These are phyloP conservation scores for Epichloe glyceriae DNA, from an alignment of 2,329 filamentous ascomycete genomes.

Conservation along the genomic window DNA sequence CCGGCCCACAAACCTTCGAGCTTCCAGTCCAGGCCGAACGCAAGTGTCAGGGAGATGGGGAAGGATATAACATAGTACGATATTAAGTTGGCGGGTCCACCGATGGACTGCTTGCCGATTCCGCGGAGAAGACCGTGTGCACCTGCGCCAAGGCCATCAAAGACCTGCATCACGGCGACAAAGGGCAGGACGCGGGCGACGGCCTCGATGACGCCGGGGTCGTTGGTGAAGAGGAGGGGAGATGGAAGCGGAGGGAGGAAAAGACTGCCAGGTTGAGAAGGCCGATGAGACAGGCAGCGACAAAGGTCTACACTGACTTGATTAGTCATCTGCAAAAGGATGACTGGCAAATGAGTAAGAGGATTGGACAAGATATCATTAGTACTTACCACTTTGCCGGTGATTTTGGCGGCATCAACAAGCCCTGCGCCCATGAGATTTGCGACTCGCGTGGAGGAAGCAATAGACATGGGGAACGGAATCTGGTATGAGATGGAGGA, in stretches of 20 bases:
- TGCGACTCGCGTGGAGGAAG: conserved; percentile 75
- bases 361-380: too few species aligned
- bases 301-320: conserved; percentile 33
- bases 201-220: conserved; percentile 53
- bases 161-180: conserved; percentile 79
- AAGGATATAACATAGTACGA: conserved; percentile 80
- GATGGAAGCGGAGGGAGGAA: conserved; percentile 52
- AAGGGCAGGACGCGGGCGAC: conserved; percentile 63
- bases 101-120: conserved; percentile 77
- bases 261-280: conserved; percentile 65
- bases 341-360: too few species aligned
- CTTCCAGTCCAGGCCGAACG: conserved; percentile 65
- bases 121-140: conserved; percentile 79
- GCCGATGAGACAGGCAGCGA: conserved; percentile 56
- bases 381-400: conserved; percentile 55
- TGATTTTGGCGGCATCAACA: conserved; percentile 65
- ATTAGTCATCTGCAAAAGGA: neutral
- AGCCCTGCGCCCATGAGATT: conserved; percentile 85
- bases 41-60: conserved; percentile 67
- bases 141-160: conserved; percentile 67
- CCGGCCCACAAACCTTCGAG: conserved; percentile 73
- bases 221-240: conserved; percentile 67
- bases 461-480: conserved; percentile 82
- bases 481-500: conserved; percentile 77
- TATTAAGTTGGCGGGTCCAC: conserved; percentile 76